A percentile compares a stretch with the other conserved stretches of the same genome.
Evolutionary conservation across 441 rosid species (phyloP).

Genomic region (Breynia disticha): DNA sequence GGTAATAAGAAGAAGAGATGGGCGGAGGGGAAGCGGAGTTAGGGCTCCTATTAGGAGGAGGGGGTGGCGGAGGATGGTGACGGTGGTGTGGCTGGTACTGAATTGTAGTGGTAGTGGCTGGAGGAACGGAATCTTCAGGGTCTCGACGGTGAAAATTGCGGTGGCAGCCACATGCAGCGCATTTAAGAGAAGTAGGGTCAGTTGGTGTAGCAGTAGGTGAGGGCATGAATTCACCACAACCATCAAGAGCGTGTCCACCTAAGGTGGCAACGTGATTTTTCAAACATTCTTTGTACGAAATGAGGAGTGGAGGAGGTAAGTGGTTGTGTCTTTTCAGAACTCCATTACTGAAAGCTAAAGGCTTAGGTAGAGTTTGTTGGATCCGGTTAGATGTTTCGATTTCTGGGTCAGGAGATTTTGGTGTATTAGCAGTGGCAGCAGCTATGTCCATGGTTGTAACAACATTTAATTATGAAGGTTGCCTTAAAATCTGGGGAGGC

Average conservation of each 20-base stretch:
- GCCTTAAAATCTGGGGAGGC: too few relatives aligned
- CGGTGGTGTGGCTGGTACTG: slow-evolving; percentile 56
- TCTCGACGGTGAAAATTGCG: slow-evolving; percentile 97
- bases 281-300: slow-evolving; percentile 61
- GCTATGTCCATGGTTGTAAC: slow-evolving; percentile 41
- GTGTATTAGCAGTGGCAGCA: slow-evolving; percentile 8
- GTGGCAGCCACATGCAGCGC: slow-evolving; percentile 95
- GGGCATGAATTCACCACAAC: slow-evolving; percentile 96
- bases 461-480: slow-evolving; percentile 24
- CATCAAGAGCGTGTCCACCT: slow-evolving; percentile 83
- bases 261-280: slow-evolving; percentile 83
- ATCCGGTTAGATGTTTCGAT: slow-evolving; percentile 44
- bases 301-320: slow-evolving; percentile 18
- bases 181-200: slow-evolving; percentile 72
- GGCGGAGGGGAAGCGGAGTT: slow-evolving; percentile 90
- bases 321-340: slow-evolving; percentile 51
- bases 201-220: slow-evolving; percentile 46
- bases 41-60: slow-evolving; percentile 45
- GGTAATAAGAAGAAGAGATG: slow-evolving; percentile 78
- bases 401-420: slow-evolving; percentile 50
- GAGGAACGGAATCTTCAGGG: slow-evolving; percentile 35
- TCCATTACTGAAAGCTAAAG: slow-evolving; percentile 61
- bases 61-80: slow-evolving; percentile 38
- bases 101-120: slow-evolving; percentile 28
- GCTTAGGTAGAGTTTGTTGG: slow-evolving; percentile 42